Evolutionary conservation across 352 stramenopile species (phyloP), one percentile per base, ranked within the genome.

Genomic region (Paralagenidium karlingii): DNA sequence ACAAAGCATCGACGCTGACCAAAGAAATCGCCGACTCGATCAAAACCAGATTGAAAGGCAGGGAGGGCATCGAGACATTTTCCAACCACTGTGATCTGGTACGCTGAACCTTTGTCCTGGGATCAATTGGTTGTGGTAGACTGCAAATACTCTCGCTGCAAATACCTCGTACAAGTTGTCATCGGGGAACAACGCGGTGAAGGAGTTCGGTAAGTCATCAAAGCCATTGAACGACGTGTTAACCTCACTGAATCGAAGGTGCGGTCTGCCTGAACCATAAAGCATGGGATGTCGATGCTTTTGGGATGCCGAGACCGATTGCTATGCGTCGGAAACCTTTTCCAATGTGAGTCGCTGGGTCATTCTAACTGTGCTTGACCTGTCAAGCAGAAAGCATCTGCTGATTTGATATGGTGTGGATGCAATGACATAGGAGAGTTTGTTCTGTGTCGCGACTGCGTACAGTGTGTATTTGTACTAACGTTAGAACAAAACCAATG

Each of bases 241-340:
- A n/a, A n/a, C n/a, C n/a, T n/a, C n/a, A n/a, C n/a, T n/a, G n/a
- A n/a, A n/a, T n/a, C n/a, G n/a, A n/a, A 45, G 34, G 20, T 36
- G 6, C 20, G 43, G 5, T 27, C 8, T 47, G 22, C 15, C 44
- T 22, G 13, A 8, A 29, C 18, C 16, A 19, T 44, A 5, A 34
- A 85, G 80, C 11, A 94, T 95, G 81, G 80, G 80, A 5, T 91
- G 75, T 49, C 79, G 82, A 15, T 94, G 79, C 55, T 95, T 92
- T 34, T 94, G 81, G 81, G 82, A 95, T 44, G 45, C 76, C 2
- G 77, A 92, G 42, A 95, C 81, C 3, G 82, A 95, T 44, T 84
- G 78, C 55, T 86, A 88, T 46, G 81, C 81, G 5, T 93, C 74
- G 24, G 82, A 95, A 43, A 94, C 75, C 6, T 94, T 81, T 45